Percentiles rank a stretch among this genome's conserved stretches.
Evolutionary conservation across 2,329 filamentous ascomycete species (phyloP).

Genomic region (Cladosporium austrohemisphaericum): DNA sequence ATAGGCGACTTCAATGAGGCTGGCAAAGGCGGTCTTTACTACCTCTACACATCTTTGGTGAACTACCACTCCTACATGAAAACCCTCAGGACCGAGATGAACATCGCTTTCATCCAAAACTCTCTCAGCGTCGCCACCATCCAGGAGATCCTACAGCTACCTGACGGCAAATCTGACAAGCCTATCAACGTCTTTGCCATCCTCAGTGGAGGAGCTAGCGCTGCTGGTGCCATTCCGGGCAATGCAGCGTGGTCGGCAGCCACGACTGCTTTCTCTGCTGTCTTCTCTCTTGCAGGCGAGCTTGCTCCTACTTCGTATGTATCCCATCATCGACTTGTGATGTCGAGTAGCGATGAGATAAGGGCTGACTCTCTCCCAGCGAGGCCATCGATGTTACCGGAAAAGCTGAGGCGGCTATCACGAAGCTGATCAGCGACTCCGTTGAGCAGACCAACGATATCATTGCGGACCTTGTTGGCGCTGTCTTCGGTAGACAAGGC

Average conservation of each 20-base stretch:
- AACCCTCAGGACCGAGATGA: background rate
- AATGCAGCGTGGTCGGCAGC: background rate
- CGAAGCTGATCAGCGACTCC: background rate
- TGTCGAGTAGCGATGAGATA: too few relatives aligned
- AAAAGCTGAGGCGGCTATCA: background rate
- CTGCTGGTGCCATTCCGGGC: background rate
- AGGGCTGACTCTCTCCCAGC: background rate
- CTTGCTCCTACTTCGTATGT: background rate
- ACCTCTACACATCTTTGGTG: conserved; percentile 3
- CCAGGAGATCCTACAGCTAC: conserved; percentile 1
- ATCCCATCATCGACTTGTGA: background rate
- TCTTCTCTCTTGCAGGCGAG: background rate
- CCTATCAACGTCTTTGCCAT: conserved; percentile 2
- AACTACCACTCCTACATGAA: conserved; percentile 10
- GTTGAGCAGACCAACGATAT: background rate
- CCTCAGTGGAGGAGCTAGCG: too few relatives aligned
- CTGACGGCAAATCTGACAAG: background rate
- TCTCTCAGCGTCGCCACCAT: background rate
- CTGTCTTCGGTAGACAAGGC: background rate
- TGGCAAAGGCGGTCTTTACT: conserved; percentile 10
- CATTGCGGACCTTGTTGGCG: background rate
- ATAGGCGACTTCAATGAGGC: background rate
- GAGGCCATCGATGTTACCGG: background rate
- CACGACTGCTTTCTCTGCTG: background rate
- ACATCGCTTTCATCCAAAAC: background rate